A percentile compares a stretch with the other conserved stretches of the same genome.
These are phyloP conservation scores for Cucumis melo DNA, from an alignment of 306 rosid species.

Conservation along the genomic window DNA sequence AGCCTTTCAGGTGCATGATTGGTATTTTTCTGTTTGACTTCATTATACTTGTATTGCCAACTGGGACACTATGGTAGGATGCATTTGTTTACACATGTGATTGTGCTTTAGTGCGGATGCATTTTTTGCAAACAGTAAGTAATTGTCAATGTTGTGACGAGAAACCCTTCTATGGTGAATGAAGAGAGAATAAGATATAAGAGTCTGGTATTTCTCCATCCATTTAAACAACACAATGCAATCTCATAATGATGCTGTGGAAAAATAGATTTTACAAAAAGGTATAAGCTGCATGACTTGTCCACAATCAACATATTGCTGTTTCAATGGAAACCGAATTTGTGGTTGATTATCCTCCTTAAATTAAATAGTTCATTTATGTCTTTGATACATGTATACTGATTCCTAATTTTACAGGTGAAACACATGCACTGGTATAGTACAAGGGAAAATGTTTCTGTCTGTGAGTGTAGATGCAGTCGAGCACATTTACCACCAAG, in stretches of 20 bases:
- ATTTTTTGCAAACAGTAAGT: background rate
- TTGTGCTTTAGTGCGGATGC: background rate
- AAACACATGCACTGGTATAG: slow-evolving; percentile 94
- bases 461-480: slow-evolving; percentile 90
- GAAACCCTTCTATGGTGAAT: background rate
- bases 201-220: background rate
- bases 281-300: background rate
- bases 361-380: background rate
- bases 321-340: background rate
- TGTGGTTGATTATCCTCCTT: background rate
- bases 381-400: background rate
- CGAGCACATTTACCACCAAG: slow-evolving; percentile 89
- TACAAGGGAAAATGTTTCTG: slow-evolving; percentile 51
- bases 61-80: background rate
- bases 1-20: background rate
- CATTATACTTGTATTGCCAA: background rate
- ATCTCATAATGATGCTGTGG: background rate
- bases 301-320: background rate
- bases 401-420: slow-evolving; percentile 40
- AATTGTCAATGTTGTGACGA: background rate
- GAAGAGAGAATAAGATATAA: background rate
- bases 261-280: background rate
- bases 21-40: background rate
- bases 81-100: background rate
- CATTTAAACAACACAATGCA: background rate